Conservation (phyloP, 106 monocot species). For the Agapanthus africanus region DNA sequence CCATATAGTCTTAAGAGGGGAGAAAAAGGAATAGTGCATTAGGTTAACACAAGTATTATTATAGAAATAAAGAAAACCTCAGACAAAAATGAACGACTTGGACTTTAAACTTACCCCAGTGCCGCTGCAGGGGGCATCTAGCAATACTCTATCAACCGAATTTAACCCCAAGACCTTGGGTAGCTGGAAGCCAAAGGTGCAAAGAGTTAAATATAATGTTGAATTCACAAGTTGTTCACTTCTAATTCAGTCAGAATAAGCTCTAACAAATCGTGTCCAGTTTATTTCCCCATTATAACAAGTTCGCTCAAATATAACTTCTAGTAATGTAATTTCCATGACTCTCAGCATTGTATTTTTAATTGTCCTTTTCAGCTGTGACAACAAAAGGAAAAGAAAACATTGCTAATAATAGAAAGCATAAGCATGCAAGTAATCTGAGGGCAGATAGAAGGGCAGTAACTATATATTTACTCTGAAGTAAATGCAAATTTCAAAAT, state of each 20-base stretch:
- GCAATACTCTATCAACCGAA: conserved; percentile 89
- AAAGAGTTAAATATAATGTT: not conserved
- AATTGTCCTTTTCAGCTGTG: not conserved
- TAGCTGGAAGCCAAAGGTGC: conserved; percentile 38
- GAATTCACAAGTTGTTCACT: not conserved
- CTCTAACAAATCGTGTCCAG: too few relatives aligned
- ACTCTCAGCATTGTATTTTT: too few relatives aligned
- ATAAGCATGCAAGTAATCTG: not conserved
- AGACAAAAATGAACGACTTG: not conserved
- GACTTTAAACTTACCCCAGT: conserved; percentile 66
- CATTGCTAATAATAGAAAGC: not conserved
- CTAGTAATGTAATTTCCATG: too few relatives aligned
- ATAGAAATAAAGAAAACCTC: not conserved
- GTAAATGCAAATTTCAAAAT: not conserved
- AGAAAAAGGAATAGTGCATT: conserved; percentile 7
- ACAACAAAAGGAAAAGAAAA: not conserved
- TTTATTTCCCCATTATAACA: too few relatives aligned
- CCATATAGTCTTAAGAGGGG: conserved; percentile 59
- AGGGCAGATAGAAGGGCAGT: not conserved
- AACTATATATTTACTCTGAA: not conserved
- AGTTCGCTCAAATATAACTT: too few relatives aligned
- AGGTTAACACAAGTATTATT: not conserved
- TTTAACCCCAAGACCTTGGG: conserved; percentile 73
- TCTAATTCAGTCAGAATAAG: too few relatives aligned
- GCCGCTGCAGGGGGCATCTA: conserved; percentile 99